Percentiles rank a stretch among this genome's conserved stretches.
These are phyloP conservation scores for Scheffersomyces lignicola DNA, from an alignment of 1,139 yeast genomes.

Conservation along the genomic window DNA sequence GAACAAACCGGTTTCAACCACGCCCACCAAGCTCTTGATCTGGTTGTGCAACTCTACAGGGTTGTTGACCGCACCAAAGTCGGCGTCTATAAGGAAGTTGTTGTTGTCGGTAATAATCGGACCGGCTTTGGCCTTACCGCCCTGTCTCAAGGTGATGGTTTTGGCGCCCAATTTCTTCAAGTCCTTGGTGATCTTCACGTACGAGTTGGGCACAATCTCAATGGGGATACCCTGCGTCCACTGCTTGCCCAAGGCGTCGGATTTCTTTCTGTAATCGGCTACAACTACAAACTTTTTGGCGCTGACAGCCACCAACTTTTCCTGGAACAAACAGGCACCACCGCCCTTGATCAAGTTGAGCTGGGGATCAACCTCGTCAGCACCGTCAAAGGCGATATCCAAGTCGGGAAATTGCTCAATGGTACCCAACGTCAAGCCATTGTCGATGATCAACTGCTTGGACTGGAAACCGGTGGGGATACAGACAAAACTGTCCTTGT, in stretches of 20 bases:
- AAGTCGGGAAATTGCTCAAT: conserved; percentile 78
- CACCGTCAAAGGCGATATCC: conserved; percentile 97
- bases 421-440: conserved; percentile 75
- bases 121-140: conserved; percentile 93
- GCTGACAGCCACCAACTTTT: conserved; percentile 86
- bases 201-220: conserved; percentile 90
- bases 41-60: conserved; percentile 58
- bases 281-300: conserved; percentile 79
- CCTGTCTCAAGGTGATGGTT: conserved; percentile 71
- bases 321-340: conserved; percentile 97
- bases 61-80: conserved; percentile 75
- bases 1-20: conserved; percentile 95
- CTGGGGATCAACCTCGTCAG: conserved; percentile 86
- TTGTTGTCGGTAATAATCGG: conserved; percentile 98
- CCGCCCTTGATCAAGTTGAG: conserved; percentile 96
- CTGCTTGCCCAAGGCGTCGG: conserved; percentile 62
- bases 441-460: conserved; percentile 77
- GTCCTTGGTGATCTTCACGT: conserved; percentile 70
- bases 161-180: conserved; percentile 66
- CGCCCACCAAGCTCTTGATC: conserved; percentile 83
- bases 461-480: conserved; percentile 98
- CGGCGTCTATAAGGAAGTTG: conserved; percentile 90
- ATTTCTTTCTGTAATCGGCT: conserved; percentile 88
- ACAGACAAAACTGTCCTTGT: conserved; percentile 65
- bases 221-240: conserved; percentile 96